These are phyloP conservation scores for Astrocystis sublimbata DNA, from an alignment of 495 filamentous ascomycete species.

Conservation along the genomic window DNA sequence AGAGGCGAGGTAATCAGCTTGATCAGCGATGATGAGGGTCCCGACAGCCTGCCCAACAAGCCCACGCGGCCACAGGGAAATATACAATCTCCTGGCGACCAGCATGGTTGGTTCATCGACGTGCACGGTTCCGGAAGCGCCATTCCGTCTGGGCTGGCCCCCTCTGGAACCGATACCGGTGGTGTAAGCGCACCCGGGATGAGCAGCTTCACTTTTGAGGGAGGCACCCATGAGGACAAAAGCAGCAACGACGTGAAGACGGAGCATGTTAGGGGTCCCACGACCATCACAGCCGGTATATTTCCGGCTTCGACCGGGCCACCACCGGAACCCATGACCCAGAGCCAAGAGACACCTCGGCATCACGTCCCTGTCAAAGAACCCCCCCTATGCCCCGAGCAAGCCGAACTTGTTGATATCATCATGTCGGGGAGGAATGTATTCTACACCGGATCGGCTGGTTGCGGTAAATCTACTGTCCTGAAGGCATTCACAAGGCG, in stretches of 20 bases:
- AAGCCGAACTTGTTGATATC: slow-evolving; percentile 48
- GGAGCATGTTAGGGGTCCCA: not conserved
- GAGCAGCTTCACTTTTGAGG: too few species aligned
- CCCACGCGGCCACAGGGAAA: not conserved
- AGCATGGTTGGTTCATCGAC: not conserved
- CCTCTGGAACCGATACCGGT: not conserved
- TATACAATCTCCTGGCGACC: not conserved
- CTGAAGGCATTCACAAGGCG: slow-evolving; percentile 48
- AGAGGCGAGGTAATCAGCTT: slow-evolving; percentile 1
- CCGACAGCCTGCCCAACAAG: not conserved
- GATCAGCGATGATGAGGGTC: slow-evolving; percentile 5
- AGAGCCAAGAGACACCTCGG: not conserved
- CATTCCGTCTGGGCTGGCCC: not conserved
- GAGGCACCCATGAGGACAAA: not conserved
- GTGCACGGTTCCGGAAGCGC: not conserved
- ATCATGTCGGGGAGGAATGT: slow-evolving; percentile 54
- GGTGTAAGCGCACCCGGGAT: not conserved
- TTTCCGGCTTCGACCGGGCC: not conserved
- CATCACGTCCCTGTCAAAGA: not conserved
- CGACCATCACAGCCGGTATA: not conserved
- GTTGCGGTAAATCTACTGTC: slow-evolving; percentile 61
- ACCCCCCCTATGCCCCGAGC: slow-evolving; percentile 41
- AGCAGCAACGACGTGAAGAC: not conserved
- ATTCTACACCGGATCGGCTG: slow-evolving; percentile 64
- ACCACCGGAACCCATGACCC: not conserved